These are phyloP conservation scores for Pharnaceum exiguum DNA, from an alignment of 148 eudicot genomes.

Conservation along the genomic window DNA sequence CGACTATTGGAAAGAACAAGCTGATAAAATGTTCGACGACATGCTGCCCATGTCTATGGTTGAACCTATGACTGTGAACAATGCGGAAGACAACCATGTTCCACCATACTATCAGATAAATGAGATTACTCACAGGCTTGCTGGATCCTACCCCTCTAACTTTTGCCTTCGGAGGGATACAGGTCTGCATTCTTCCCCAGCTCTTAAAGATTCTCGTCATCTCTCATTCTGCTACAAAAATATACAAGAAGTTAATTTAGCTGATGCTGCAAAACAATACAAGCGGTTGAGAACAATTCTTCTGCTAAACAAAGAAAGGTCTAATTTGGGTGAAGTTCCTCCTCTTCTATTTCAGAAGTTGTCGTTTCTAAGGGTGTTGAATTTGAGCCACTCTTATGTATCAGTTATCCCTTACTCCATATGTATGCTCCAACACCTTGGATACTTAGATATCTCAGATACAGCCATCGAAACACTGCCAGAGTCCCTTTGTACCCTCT, in stretches of 20 bases:
- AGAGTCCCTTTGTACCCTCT: not conserved
- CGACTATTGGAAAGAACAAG: not conserved
- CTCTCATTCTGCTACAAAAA: not conserved
- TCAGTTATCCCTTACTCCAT: not conserved
- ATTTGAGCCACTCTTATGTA: not conserved
- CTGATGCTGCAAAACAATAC: not conserved
- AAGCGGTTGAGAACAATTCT: not conserved
- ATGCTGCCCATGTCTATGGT: not conserved
- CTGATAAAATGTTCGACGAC: not conserved
- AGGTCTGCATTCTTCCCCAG: no score
- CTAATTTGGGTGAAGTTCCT: not conserved
- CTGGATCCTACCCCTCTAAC: not conserved
- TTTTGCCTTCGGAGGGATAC: not conserved
- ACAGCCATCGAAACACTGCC: not conserved
- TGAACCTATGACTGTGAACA: not conserved
- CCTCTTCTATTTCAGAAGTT: not conserved
- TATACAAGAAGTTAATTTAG: not conserved
- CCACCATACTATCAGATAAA: not conserved
- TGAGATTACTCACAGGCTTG: not conserved
- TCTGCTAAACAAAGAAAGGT: not conserved
- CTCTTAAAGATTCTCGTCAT: not conserved
- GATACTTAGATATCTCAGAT: constrained; percentile 4
- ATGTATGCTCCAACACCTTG: not conserved
- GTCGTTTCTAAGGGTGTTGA: not conserved
- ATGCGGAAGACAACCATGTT: not conserved